A percentile compares a stretch with the other conserved stretches of the same genome.
phyloP scores from a whole-genome alignment of 352 stramenopile species.

The Phytophthora ohioensis region DNA sequence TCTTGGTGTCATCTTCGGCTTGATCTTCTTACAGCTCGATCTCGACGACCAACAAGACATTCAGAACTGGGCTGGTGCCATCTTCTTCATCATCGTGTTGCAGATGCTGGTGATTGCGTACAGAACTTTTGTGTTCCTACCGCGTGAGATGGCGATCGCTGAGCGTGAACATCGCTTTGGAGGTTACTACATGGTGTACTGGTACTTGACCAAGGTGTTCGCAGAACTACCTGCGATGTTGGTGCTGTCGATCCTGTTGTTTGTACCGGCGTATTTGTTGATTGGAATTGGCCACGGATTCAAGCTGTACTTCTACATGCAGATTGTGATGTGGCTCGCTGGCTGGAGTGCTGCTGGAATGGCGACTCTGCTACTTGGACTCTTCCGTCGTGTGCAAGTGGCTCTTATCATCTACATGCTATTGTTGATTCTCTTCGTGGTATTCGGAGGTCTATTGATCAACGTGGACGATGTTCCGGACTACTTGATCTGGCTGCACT shows the following conservation, averaged over 20 bases:
- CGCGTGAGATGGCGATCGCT: slow-evolving; percentile 39
- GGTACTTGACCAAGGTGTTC: slow-evolving; percentile 50
- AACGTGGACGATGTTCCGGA: slow-evolving; percentile 57
- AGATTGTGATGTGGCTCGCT: slow-evolving; percentile 53
- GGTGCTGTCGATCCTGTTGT: slow-evolving; percentile 51
- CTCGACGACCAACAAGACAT: slow-evolving; percentile 48
- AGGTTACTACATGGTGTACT: slow-evolving; percentile 39
- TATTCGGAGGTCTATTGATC: slow-evolving; percentile 55
- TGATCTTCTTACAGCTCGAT: slow-evolving; percentile 61
- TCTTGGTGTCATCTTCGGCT: slow-evolving; percentile 47
- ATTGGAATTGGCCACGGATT: slow-evolving; percentile 53
- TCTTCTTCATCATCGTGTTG: slow-evolving; percentile 53
- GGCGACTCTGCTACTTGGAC: slow-evolving; percentile 40
- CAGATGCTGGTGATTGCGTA: slow-evolving; percentile 45
- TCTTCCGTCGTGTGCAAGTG: slow-evolving; percentile 46
- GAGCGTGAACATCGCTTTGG: slow-evolving; percentile 40
- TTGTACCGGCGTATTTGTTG: slow-evolving; percentile 53
- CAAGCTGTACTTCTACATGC: slow-evolving; percentile 60
- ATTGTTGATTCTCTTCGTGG: slow-evolving; percentile 49
- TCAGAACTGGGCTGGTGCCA: slow-evolving; percentile 54
- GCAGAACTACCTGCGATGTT: slow-evolving; percentile 47
- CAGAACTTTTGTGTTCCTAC: slow-evolving; percentile 44
- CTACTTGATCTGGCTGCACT: slow-evolving; percentile 69
- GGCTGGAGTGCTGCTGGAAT: slow-evolving; percentile 46
- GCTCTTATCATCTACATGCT: slow-evolving; percentile 41